These are phyloP conservation scores for Geum urbanum DNA, from an alignment of 306 rosid genomes.

Conservation along the genomic window DNA sequence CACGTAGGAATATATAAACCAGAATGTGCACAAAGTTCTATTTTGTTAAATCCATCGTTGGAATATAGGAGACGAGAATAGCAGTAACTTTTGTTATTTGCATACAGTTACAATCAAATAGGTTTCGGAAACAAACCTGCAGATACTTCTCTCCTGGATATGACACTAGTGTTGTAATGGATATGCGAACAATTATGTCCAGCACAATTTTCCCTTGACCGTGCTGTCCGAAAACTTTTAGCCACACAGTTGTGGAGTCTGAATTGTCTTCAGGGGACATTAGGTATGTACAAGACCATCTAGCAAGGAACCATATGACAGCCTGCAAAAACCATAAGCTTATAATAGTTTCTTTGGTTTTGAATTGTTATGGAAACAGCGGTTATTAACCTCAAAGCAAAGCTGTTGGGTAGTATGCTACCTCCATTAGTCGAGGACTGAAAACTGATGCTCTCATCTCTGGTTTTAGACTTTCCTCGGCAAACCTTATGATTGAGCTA, in stretches of 20 bases:
- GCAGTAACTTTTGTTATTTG: constrained; percentile 11
- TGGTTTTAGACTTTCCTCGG: constrained; percentile 72
- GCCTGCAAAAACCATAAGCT: constrained; percentile 57
- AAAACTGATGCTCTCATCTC: constrained; percentile 76
- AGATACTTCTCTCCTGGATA: constrained; percentile 89
- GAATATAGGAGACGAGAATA: constrained; percentile 11
- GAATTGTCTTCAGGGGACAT: constrained; percentile 63
- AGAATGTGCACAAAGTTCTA: background rate
- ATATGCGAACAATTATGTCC: constrained; percentile 75
- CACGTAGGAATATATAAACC: background rate
- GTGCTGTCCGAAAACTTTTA: constrained; percentile 70
- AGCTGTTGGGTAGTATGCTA: constrained; percentile 26
- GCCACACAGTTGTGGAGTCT: constrained; percentile 49
- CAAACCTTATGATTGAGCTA: constrained; percentile 86
- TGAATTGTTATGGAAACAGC: constrained; percentile 8
- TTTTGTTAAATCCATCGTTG: background rate
- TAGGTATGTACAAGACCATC: constrained; percentile 89
- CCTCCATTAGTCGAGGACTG: constrained; percentile 99
- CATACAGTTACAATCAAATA: constrained; percentile 18
- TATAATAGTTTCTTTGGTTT: constrained; percentile 7
- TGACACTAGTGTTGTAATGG: constrained; percentile 59
- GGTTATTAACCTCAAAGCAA: background rate
- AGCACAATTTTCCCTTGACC: constrained; percentile 79
- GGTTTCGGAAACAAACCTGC: constrained; percentile 58
- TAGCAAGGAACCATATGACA: constrained; percentile 89